Evolutionary conservation across 2,329 filamentous ascomycete species (phyloP).

Genomic region (Fusarium phyllophilum): DNA sequence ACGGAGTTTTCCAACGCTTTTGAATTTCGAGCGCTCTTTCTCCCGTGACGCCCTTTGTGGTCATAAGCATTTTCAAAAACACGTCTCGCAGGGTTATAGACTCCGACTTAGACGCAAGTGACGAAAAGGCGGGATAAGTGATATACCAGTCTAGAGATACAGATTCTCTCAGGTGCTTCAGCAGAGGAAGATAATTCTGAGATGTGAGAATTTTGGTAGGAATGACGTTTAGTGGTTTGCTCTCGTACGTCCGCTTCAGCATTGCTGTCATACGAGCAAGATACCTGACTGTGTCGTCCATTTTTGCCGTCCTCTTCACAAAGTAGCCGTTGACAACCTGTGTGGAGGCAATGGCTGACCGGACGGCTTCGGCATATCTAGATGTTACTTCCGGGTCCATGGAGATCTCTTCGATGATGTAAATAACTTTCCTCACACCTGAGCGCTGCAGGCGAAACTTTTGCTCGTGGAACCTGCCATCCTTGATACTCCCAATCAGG

Average conservation of each 20-base stretch:
- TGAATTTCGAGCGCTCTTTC: conserved; percentile 85
- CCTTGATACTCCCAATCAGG: conserved; percentile 81
- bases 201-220: conserved; percentile 71
- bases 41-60: conserved; percentile 76
- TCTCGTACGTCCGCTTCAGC: conserved; percentile 72
- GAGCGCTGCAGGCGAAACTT: conserved; percentile 81
- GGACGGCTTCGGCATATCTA: conserved; percentile 73
- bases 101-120: conserved; percentile 79
- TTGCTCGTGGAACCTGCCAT: conserved; percentile 84
- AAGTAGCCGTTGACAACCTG: conserved; percentile 85
- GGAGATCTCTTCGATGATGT: conserved; percentile 79
- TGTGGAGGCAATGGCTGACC: conserved; percentile 78
- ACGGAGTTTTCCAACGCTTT: conserved; percentile 78
- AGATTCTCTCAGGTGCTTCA: conserved; percentile 66
- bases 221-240: conserved; percentile 67
- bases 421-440: conserved; percentile 80
- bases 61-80: conserved; percentile 89
- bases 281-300: conserved; percentile 83
- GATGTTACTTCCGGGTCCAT: conserved; percentile 64
- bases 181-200: conserved; percentile 71
- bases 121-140: conserved; percentile 77
- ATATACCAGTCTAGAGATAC: conserved; percentile 67
- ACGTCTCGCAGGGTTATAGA: conserved; percentile 78
- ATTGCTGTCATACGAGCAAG: conserved; percentile 76
- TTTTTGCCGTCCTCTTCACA: conserved; percentile 77